Conservation (phyloP, 371 early-diverging fungal species). For the Haplosporangium sp. region DNA sequence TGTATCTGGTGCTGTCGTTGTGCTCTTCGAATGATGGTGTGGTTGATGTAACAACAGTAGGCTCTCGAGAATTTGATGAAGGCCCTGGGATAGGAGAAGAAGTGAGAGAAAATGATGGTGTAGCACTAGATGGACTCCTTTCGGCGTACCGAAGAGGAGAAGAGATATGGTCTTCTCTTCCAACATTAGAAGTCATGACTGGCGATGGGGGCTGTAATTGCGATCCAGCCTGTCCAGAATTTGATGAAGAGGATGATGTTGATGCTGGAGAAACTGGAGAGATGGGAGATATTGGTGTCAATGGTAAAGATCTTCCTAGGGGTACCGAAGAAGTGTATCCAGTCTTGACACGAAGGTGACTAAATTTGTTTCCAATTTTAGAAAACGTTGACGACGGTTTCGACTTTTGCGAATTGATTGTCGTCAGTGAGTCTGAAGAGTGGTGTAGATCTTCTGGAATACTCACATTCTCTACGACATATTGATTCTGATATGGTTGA, state of each 20-base stretch:
- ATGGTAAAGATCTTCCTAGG: background rate
- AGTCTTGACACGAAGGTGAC: conserved; percentile 38
- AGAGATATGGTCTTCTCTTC: background rate
- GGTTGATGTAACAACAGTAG: background rate
- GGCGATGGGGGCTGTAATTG: background rate
- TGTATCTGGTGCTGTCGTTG: background rate
- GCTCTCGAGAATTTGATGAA: conserved; percentile 15
- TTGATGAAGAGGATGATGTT: conserved; percentile 5
- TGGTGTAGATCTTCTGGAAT: too few relatives aligned
- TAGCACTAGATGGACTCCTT: conserved; percentile 16
- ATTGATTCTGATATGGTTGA: too few relatives aligned
- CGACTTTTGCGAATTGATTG: background rate
- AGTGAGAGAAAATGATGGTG: conserved; percentile 31
- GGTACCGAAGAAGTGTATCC: conserved; percentile 1
- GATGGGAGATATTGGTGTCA: conserved; percentile 35
- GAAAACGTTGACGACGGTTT: background rate
- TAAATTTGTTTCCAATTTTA: conserved; percentile 32
- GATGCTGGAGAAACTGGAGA: conserved; percentile 36
- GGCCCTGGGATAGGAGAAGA: conserved; percentile 19
- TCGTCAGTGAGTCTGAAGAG: background rate
- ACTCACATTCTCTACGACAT: too few relatives aligned
- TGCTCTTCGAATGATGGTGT: conserved; percentile 9
- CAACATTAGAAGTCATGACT: background rate
- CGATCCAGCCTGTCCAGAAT: background rate
- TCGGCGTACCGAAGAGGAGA: background rate